Evolutionary conservation across 1,139 yeast genomes (phyloP).

Genomic region (Nakaseomyces uthaithaninus): DNA sequence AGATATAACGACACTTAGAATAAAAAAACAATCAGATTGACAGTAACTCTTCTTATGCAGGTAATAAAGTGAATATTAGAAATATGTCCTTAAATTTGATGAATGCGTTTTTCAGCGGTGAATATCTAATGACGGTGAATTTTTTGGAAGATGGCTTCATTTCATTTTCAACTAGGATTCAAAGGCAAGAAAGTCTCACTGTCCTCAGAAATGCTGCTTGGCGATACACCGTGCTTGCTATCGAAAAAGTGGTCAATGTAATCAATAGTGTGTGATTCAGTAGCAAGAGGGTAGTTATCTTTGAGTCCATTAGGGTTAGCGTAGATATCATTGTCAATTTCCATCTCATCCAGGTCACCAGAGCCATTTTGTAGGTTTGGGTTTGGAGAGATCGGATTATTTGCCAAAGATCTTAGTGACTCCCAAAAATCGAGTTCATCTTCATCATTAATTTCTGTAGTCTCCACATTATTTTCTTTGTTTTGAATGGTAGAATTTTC

Average conservation of each 20-base stretch:
- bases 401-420: slow-evolving; percentile 46
- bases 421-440: slow-evolving; percentile 66
- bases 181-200: slow-evolving; percentile 30
- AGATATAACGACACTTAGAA: no score
- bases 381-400: slow-evolving; percentile 5
- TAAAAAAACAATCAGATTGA: no score
- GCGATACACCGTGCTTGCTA: slow-evolving; percentile 1
- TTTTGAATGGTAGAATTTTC: no score
- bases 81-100: no score
- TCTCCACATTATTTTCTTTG: background rate
- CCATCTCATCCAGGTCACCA: background rate
- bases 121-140: no score
- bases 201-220: slow-evolving; percentile 8
- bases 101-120: no score
- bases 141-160: no score
- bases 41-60: no score
- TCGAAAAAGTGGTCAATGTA: background rate
- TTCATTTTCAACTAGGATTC: slow-evolving; percentile 31
- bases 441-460: slow-evolving; percentile 29
- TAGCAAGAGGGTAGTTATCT: background rate
- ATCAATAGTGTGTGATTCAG: background rate
- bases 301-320: background rate
- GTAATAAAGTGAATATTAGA: no score
- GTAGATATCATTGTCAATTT: background rate
- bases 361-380: background rate